These are phyloP conservation scores for Hibiscus trionum DNA, from an alignment of 345 rosid genomes.

Conservation along the genomic window DNA sequence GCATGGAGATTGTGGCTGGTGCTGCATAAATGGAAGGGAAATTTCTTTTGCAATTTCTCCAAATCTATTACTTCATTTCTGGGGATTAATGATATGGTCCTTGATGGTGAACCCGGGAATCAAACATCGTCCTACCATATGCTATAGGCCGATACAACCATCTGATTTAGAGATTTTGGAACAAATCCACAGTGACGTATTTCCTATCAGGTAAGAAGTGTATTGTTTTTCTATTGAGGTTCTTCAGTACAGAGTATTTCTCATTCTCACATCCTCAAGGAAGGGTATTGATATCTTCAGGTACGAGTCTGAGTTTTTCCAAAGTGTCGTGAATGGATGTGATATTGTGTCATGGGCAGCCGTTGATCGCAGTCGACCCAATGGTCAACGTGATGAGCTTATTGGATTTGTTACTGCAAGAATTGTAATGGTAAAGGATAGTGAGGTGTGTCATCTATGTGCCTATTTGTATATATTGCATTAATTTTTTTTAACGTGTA, in stretches of 20 bases:
- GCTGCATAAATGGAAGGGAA: conserved; percentile 43
- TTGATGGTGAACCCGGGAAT: conserved; percentile 43
- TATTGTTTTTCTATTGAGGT: neutral
- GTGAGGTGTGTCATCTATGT: conserved; percentile 57
- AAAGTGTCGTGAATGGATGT: conserved; percentile 65
- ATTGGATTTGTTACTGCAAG: conserved; percentile 91
- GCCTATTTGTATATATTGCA: conserved; percentile 4
- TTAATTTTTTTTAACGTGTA: neutral
- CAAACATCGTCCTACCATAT: conserved; percentile 47
- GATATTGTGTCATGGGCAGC: conserved; percentile 94
- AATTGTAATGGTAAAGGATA: conserved; percentile 60
- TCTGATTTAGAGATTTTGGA: conserved; percentile 68
- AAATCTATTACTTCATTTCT: conserved; percentile 25
- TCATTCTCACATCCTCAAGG: neutral
- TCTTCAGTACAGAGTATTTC: neutral
- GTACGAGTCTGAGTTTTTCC: conserved; percentile 91
- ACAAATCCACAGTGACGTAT: conserved; percentile 62
- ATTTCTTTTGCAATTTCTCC: conserved; percentile 17
- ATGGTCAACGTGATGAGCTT: conserved; percentile 64
- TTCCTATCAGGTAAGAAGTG: conserved; percentile 65
- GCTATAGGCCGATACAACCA: conserved; percentile 65
- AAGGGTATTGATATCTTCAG: conserved; percentile 38
- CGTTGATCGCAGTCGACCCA: conserved; percentile 65
- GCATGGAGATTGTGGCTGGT: conserved; percentile 28
- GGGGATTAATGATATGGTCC: conserved; percentile 39